Conservation (phyloP, 306 rosid genomes). For the Cucurbita pepo region DNA sequence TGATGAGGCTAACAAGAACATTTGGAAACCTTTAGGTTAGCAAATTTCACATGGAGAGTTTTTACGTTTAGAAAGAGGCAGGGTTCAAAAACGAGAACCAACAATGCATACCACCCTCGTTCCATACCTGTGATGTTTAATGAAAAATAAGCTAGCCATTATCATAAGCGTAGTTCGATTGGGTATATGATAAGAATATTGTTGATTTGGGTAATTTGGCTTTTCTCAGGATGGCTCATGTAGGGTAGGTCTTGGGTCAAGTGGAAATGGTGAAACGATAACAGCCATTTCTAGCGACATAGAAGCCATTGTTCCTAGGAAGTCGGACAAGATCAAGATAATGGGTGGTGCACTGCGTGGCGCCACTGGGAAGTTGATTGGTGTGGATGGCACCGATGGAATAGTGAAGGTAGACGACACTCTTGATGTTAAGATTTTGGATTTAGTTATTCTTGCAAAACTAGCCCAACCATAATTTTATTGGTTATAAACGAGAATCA, state of each 20-base stretch:
- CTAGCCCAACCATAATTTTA: constrained; percentile 25
- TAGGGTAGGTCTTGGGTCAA: constrained; percentile 56
- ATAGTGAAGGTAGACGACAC: constrained; percentile 92
- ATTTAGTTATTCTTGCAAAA: constrained; percentile 70
- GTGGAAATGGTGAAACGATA: constrained; percentile 58
- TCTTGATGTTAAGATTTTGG: constrained; percentile 85
- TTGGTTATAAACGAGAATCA: neutral
- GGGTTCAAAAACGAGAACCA: neutral
- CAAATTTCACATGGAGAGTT: neutral
- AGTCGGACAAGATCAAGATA: constrained; percentile 70
- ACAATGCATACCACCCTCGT: neutral
- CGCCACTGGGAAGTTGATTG: constrained; percentile 87
- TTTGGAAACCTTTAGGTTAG: neutral
- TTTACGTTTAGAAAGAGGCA: neutral
- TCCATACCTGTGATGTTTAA: neutral
- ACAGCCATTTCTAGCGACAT: constrained; percentile 50
- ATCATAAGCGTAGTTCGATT: neutral
- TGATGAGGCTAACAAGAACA: neutral
- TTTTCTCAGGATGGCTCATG: constrained; percentile 74
- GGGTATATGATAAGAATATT: neutral
- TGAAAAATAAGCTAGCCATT: neutral
- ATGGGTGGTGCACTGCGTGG: constrained; percentile 84
- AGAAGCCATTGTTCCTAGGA: constrained; percentile 73
- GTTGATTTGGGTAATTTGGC: neutral
- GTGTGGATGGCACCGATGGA: constrained; percentile 95